Base-by-base conservation (phyloP, 2,329 filamentous ascomycete species). In the Leptographium wingfieldii region DNA sequence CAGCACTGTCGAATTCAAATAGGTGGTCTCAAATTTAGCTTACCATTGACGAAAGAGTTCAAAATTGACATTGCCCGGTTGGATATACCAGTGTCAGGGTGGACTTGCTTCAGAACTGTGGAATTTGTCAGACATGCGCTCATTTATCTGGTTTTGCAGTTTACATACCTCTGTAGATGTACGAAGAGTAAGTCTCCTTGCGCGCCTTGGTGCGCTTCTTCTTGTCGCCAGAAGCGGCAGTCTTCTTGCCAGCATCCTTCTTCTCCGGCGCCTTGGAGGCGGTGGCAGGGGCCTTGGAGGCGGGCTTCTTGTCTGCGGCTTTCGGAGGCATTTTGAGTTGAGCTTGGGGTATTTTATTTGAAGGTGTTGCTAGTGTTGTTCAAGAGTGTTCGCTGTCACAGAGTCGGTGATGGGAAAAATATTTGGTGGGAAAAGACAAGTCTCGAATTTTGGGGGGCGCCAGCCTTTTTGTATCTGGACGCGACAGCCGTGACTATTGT, bases 231-330 rank as follows among this genome's bases (percentile, higher is more conserved):
- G 90, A 85, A 64, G 92, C 85, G 63, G 92, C 90, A 56, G 94
- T 97, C 88, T 97, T 99, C 90, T 99, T 99, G 82, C 92, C 94
- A 67, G 92, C 94, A 80, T 97, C 92, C 87, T 97, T 96, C 88
- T 96, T 96, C 86, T 96, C 92, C 61, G 80, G 81, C 65, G 80
- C 80, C 80, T 84, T 84, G 69, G 79, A 80, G 67, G 81, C 81
- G 73, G 88, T 81, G 58, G 79, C 89, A 63, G 92, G 91, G 70
- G 92, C 92, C 90, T 97, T 97, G 80, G 90, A 84, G 81, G 89
- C 92, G 79, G 92, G 92, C 85, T 96, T 96, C 90, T 97, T 97
- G 81, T 95, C 88, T 73, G 92, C 92, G 73, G 88, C 87, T 83
- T 97, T 97, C 74, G 94, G 92, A 81, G 94, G 84, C 94, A 97